Evolutionary conservation across 345 rosid genomes (phyloP).

Genomic region (Psidium guajava): DNA sequence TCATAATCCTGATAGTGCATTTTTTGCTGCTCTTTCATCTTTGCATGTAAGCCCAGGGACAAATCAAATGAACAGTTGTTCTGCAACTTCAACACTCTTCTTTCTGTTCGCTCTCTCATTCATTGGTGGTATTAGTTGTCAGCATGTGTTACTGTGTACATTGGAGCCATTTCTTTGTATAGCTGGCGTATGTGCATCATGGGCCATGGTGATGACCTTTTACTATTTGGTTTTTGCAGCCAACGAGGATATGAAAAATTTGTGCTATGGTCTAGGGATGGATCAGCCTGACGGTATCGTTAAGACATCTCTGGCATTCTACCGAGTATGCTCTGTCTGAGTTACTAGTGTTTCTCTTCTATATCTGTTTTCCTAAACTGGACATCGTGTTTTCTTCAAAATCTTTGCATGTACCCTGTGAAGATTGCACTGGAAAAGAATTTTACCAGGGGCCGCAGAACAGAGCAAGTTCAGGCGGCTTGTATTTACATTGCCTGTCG

Average conservation of each 20-base stretch:
- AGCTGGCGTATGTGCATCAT: not conserved
- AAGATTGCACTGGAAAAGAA: slow-evolving; percentile 69
- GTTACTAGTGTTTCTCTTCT: not conserved
- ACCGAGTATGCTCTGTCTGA: slow-evolving; percentile 35
- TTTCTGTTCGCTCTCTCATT: not conserved
- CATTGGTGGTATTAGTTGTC: not conserved
- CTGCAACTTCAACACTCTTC: not conserved
- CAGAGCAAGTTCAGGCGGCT: slow-evolving; percentile 72
- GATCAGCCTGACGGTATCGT: slow-evolving; percentile 49
- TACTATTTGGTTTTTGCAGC: slow-evolving; percentile 29
- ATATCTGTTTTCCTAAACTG: not conserved
- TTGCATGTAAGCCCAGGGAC: not conserved
- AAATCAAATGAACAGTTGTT: not conserved
- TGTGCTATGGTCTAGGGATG: slow-evolving; percentile 49
- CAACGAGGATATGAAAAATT: slow-evolving; percentile 32
- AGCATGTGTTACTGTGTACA: not conserved
- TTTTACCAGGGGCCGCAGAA: slow-evolving; percentile 77
- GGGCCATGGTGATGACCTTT: not conserved
- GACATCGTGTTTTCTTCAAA: not conserved
- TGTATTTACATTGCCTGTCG: slow-evolving; percentile 92
- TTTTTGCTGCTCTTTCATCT: not conserved
- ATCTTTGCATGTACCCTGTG: slow-evolving; percentile 7
- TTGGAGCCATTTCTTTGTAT: not conserved
- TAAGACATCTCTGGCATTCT: slow-evolving; percentile 42
- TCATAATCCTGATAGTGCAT: not conserved